phyloP scores from a whole-genome alignment of 73 alveolate species.

The Uronychia setigera region DNA sequence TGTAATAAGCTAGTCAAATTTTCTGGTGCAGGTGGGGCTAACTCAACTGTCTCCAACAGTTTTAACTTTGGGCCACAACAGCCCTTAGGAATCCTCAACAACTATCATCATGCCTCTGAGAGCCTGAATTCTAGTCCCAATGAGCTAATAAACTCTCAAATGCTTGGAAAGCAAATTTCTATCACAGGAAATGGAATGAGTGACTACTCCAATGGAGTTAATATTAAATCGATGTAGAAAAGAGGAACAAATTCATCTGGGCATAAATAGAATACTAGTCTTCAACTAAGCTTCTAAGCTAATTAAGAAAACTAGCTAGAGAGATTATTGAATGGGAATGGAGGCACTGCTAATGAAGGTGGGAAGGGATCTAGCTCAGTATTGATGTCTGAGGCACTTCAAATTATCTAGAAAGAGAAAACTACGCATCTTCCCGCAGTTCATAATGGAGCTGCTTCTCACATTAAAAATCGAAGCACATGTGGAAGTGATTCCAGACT shows the following conservation, averaged over 20 bases:
- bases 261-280: not conserved
- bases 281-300: not conserved
- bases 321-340: not conserved
- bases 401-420: not conserved
- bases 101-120: conserved; percentile 1
- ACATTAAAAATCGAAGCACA: not conserved
- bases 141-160: not conserved
- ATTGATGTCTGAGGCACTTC: not conserved
- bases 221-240: not conserved
- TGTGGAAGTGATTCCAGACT: not conserved
- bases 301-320: not conserved
- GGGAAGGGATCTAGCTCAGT: not conserved
- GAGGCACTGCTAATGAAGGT: not conserved
- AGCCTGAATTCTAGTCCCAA: not conserved
- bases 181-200: not conserved
- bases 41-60: no score
- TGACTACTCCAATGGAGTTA: not conserved
- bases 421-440: not conserved
- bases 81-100: no score
- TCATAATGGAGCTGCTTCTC: not conserved
- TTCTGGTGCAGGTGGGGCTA: no score
- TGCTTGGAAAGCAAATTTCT: not conserved
- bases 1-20: no score
- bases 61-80: no score
- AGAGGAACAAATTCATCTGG: not conserved